Evolutionary conservation across 2,329 filamentous ascomycete genomes (phyloP), one percentile per base, ranked within the genome.

Genomic region (Xylariaceae sp.): DNA sequence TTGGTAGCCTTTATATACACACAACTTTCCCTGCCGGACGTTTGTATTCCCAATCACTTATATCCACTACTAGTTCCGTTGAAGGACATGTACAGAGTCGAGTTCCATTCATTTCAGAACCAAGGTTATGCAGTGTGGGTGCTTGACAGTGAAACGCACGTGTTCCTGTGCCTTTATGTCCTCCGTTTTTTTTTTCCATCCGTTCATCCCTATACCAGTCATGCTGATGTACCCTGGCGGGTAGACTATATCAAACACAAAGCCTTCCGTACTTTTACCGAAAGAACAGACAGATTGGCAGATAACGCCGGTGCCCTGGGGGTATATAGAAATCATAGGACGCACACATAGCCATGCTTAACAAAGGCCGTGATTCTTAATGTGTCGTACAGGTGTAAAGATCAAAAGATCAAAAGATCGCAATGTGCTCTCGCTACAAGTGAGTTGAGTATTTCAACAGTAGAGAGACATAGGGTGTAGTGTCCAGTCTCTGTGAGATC

Each of bases 321-420:
- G n/a, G 23, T 46, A 50, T 46, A 50, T 46, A 40, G 26, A 49
- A 44, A 27, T 5, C 30, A 13, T 23, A n/a, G n/a, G n/a, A n/a
- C n/a, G n/a, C n/a, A n/a, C n/a, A n/a, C n/a, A n/a, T n/a, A n/a
- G n/a, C n/a, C n/a, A n/a, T n/a, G n/a, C n/a, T n/a, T n/a, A n/a
- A n/a, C n/a, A n/a, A n/a, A n/a, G n/a, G n/a, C n/a, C n/a, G n/a
- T n/a, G n/a, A n/a, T n/a, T n/a, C n/a, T n/a, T n/a, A 9, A 13
- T 6, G 16, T 24, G 9, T 24, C 24, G 23, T 40, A 21, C 16
- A 45, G 27, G 11, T 36, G 18, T 42, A 41, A 24, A 18, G 20
- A 32, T 27, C 11, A 9, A 8, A 43, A 23, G 29, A 26, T 13
- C 30, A 8, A n/a, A n/a, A n/a, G 15, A 20, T 35, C 16, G 29